Evolutionary conservation across 2,329 filamentous ascomycete genomes (phyloP).

Genomic region (Penicillium sp.): DNA sequence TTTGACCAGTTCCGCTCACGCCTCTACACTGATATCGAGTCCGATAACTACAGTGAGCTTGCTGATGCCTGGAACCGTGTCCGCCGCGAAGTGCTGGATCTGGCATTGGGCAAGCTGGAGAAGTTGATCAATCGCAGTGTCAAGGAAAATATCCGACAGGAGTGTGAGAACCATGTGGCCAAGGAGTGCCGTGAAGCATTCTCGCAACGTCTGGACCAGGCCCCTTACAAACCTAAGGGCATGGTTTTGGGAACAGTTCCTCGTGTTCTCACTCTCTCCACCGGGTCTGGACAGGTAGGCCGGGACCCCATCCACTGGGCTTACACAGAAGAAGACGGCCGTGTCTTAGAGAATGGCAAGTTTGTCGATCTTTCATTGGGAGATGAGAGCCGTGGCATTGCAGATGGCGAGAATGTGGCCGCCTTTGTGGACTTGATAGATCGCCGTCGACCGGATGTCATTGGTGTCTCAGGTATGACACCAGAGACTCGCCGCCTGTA

Average conservation of each 20-base stretch:
- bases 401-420: slow-evolving; percentile 64
- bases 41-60: slow-evolving; percentile 91
- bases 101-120: slow-evolving; percentile 78
- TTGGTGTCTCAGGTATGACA: slow-evolving; percentile 84
- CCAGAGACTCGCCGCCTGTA: slow-evolving; percentile 83
- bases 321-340: slow-evolving; percentile 89
- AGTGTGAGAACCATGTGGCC: slow-evolving; percentile 91
- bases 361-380: slow-evolving; percentile 72
- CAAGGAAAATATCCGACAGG: slow-evolving; percentile 89
- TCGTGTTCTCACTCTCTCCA: slow-evolving; percentile 81
- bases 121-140: slow-evolving; percentile 84
- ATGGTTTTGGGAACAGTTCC: slow-evolving; percentile 86
- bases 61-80: slow-evolving; percentile 94
- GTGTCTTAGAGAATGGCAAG: slow-evolving; percentile 84
- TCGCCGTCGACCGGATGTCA: slow-evolving; percentile 80
- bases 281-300: slow-evolving; percentile 73
- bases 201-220: slow-evolving; percentile 86
- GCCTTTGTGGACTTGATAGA: slow-evolving; percentile 77
- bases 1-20: slow-evolving; percentile 73
- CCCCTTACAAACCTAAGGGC: slow-evolving; percentile 91
- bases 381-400: slow-evolving; percentile 64
- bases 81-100: slow-evolving; percentile 77
- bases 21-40: slow-evolving; percentile 80
- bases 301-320: slow-evolving; percentile 82
- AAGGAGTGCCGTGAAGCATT: slow-evolving; percentile 86